Evolutionary conservation across 345 rosid species (phyloP).

Genomic region (Arabis alpina): DNA sequence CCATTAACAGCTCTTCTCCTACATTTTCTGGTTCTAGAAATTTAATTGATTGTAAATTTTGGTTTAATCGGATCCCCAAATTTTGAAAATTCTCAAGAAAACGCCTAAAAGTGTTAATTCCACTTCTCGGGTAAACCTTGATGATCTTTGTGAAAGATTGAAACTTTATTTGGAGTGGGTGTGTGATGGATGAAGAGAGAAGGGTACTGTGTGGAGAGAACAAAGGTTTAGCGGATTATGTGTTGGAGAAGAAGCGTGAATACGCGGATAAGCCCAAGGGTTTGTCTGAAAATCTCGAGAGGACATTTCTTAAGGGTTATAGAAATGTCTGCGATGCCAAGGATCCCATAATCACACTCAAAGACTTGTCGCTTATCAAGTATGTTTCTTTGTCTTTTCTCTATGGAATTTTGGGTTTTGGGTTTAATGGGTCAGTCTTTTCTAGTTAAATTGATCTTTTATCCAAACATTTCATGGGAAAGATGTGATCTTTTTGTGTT

Average conservation of each 20-base stretch:
- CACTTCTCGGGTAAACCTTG: too few species aligned
- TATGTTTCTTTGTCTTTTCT: conserved; percentile 37
- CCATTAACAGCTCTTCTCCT: too few species aligned
- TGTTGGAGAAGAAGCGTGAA: conserved; percentile 74
- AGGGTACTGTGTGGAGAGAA: conserved; percentile 63
- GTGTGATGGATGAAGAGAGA: conserved; percentile 57
- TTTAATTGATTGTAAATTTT: too few species aligned
- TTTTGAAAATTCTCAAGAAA: not conserved
- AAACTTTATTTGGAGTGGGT: not conserved
- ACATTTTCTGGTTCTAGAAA: too few species aligned
- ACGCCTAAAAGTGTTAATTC: not conserved
- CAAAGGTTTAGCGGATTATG: conserved; percentile 57
- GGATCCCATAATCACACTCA: conserved; percentile 63
- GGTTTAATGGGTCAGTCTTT: not conserved
- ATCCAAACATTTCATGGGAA: not conserved
- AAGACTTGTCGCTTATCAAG: conserved; percentile 79
- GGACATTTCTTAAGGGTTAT: conserved; percentile 65
- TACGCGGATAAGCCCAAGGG: conserved; percentile 70
- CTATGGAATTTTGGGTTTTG: not conserved
- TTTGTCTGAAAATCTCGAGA: conserved; percentile 63
- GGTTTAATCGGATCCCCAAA: not conserved
- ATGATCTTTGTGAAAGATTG: not conserved
- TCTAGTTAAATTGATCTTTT: too few species aligned
- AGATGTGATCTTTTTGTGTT: not conserved
- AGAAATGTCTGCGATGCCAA: conserved; percentile 57